Base-by-base conservation (phyloP, 345 rosid species). In the Turritis glabra region DNA sequence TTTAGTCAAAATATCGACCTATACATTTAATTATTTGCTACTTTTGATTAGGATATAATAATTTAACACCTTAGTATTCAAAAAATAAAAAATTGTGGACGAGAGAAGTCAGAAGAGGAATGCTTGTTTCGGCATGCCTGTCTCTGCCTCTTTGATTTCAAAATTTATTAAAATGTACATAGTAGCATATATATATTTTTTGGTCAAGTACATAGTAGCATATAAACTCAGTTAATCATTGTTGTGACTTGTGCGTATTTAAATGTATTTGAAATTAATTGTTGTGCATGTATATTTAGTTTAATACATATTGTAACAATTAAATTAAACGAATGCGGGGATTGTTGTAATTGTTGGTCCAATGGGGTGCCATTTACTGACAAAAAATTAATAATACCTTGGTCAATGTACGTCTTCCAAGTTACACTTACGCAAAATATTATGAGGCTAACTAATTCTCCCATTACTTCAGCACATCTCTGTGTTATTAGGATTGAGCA, bases 121-220 rank as follows among this genome's bases (percentile, higher is more conserved):
- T 69, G 69, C 69, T 68, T 22, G 74, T 75, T 67, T 75, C 29
- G 21, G 54, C 63, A 68, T 68, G 58, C 80, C 69, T 69, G 80
- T 69, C 80, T 70, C 75, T 55, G 71, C 75, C 71, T 76, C 75
- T 32, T 69, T 69, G 54, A 61, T 69, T 25, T 11, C 57, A 17
- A 9, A 29, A 7, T 47, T 46, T 40, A 50, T 59, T 51, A 18
- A 47, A 56, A 19, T 57, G 40, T 56, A 25, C 33, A 64, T 54
- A 18, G 23, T 19, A 22, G 48, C 33, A 43, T 13, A 58, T 30
- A 30, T n/a, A n/a, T n/a, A n/a, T n/a, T n/a, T n/a, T n/a, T n/a
- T n/a, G n/a, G n/a, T n/a, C n/a, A n/a, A n/a, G 40, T 56, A 25
- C 33, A 64, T 54, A 18, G 23, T 19, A 22, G 48, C 33, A 43